Base-by-base conservation (phyloP, 2,329 filamentous ascomycete genomes). In the Zymoseptoria ardabiliae region DNA sequence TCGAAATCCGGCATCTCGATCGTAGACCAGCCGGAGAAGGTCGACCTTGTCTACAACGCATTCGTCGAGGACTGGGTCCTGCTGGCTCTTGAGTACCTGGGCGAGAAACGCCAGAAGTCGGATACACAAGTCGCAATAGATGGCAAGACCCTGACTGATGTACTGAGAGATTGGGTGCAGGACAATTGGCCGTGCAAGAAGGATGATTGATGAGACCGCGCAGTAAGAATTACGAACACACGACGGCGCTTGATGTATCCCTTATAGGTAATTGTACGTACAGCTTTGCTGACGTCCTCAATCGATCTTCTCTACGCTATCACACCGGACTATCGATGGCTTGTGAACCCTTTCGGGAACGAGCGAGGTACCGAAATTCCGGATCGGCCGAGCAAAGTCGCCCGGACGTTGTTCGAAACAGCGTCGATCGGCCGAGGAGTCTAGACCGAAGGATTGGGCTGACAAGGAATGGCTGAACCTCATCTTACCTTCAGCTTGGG, bases 41-140 rank as follows among this genome's bases (percentile, higher is more conserved):
- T 99, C 0, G 93, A 97, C 72, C 73, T 99, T 7, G 85, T 97
- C 13, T 99, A 95, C 71, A 84, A 96, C 59, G 91, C 96, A 71
- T 99, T 97, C 72, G 86, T 97, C 41, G 83, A 94, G 74, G 86
- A 86, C 9, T 95, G 89, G 82, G 78, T 97, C 48, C 74, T 96
- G 19, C 76, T 88, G 10, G 91, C 91, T 2, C 77, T 96, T 62
- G 85, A 86, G 61, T 85, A 81, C 65, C 71, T 82, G 9, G 81
- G 81, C 2, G 72, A 81, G 55, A 77, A 77, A 60, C 77, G 81
- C 65, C 74, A 76, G 49, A 72, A 76, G 20, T 71, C 75, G 35
- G 81, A 86, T 59, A 81, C 82, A 30, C 72, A 76, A 45, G 70
- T 73, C 17, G 85, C 81, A 63, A 78, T 83, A 68, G 74, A 77